A percentile compares a stretch with the other conserved stretches of the same genome.
These are phyloP conservation scores for Grosmannia huntii DNA, from an alignment of 2,329 filamentous ascomycete genomes.

Conservation along the genomic window DNA sequence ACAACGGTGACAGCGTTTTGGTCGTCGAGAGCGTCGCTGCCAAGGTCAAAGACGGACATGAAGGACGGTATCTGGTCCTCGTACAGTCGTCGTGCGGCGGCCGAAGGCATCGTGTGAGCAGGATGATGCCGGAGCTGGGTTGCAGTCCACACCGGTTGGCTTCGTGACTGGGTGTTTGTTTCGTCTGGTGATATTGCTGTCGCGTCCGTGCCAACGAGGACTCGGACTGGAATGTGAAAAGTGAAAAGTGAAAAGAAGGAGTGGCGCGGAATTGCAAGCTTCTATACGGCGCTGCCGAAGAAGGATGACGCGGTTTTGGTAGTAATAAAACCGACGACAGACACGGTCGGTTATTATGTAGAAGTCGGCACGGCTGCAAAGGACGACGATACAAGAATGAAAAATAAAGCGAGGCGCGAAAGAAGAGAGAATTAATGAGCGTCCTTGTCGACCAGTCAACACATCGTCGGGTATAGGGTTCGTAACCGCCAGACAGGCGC, in stretches of 20 bases:
- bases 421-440: not conserved
- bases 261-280: not conserved
- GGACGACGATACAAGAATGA: not conserved
- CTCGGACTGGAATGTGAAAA: not conserved
- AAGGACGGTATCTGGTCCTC: conserved; percentile 64
- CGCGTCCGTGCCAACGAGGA: not conserved
- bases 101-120: conserved; percentile 43
- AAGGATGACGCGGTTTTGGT: not conserved
- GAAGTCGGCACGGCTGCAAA: not conserved
- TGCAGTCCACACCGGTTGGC: not conserved
- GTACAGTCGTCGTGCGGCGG: conserved; percentile 46
- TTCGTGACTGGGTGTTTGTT: not conserved
- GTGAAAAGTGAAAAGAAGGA: not conserved
- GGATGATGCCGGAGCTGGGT: not conserved
- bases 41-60: conserved; percentile 62
- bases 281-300: not conserved
- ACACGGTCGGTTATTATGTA: not conserved
- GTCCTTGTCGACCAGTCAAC: conserved; percentile 4
- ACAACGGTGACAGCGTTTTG: conserved; percentile 40
- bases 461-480: not conserved
- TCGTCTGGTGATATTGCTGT: not conserved
- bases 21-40: conserved; percentile 41
- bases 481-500: not conserved
- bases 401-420: not conserved
- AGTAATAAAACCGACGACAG: not conserved